A percentile compares a stretch with the other conserved stretches of the same genome.
Evolutionary conservation across 1,284 basidiomycete species (phyloP).

Genomic region (Gomphus bonarii): DNA sequence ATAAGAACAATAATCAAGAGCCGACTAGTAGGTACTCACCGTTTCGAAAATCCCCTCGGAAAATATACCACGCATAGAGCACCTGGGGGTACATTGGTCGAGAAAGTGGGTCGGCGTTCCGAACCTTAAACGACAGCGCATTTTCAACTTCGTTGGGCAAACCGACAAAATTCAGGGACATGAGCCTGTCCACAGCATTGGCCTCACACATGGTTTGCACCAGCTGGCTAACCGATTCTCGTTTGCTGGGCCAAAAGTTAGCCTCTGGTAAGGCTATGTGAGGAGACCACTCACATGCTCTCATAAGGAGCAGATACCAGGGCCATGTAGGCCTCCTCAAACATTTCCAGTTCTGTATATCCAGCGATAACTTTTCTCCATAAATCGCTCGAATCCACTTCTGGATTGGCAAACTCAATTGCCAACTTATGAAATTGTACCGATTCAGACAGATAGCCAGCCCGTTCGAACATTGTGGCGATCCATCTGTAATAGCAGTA

Average conservation of each 20-base stretch:
- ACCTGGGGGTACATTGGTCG: constrained; percentile 86
- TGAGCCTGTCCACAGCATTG: constrained; percentile 68
- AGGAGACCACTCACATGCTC: constrained; percentile 48
- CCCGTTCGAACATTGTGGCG: constrained; percentile 61
- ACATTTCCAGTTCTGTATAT: constrained; percentile 59
- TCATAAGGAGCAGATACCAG: constrained; percentile 66
- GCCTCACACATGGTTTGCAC: constrained; percentile 92
- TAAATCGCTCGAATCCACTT: constrained; percentile 47
- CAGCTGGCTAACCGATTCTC: constrained; percentile 70
- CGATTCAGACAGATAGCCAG: constrained; percentile 47
- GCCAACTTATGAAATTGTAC: constrained; percentile 70
- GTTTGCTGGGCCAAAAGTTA: constrained; percentile 41
- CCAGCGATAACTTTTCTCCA: constrained; percentile 78
- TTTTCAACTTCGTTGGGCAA: constrained; percentile 84
- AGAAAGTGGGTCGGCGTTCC: constrained; percentile 84
- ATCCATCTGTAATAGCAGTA: constrained; percentile 73
- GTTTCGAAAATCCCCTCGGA: constrained; percentile 78
- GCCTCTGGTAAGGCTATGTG: neutral
- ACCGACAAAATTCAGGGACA: constrained; percentile 80
- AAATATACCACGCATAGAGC: constrained; percentile 90
- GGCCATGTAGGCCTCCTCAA: constrained; percentile 78
- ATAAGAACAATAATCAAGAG: constrained; percentile 11
- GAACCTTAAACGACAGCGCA: constrained; percentile 85
- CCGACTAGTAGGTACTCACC: constrained; percentile 41
- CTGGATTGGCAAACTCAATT: constrained; percentile 50